Percentiles rank a stretch among this genome's conserved stretches.
phyloP scores from a whole-genome alignment of 768 basidiomycete genomes.

The Russula virescens region DNA sequence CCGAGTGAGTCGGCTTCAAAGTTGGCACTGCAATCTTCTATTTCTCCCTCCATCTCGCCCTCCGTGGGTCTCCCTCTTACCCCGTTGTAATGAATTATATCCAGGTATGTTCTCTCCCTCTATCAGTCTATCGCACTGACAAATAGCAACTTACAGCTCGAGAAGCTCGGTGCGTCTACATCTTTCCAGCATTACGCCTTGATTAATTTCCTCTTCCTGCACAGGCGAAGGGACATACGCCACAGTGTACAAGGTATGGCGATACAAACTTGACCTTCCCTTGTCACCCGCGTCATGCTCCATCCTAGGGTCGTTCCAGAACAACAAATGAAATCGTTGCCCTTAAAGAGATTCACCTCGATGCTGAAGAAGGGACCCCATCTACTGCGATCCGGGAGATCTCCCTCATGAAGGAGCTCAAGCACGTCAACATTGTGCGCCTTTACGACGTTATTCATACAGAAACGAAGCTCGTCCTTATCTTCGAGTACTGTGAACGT shows the following conservation, averaged over 20 bases:
- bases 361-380: slow-evolving; percentile 98
- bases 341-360: slow-evolving; percentile 97
- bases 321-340: slow-evolving; percentile 99
- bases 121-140: slow-evolving; percentile 16
- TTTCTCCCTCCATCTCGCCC: not conserved
- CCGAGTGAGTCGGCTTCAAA: not conserved
- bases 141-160: slow-evolving; percentile 45
- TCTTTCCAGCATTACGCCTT: not conserved
- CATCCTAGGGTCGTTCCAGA: slow-evolving; percentile 78
- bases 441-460: slow-evolving; percentile 99
- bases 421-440: slow-evolving; percentile 97
- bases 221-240: slow-evolving; percentile 90
- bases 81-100: slow-evolving; percentile 47
- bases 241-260: slow-evolving; percentile 87
- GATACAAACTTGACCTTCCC: not conserved
- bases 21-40: not conserved
- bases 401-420: slow-evolving; percentile 98
- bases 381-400: slow-evolving; percentile 99
- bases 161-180: slow-evolving; percentile 65
- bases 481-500: slow-evolving; percentile 98
- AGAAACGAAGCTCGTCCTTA: slow-evolving; percentile 94
- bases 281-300: slow-evolving; percentile 1
- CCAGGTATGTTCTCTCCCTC: slow-evolving; percentile 36
- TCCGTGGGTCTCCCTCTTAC: not conserved
- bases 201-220: not conserved